These are phyloP conservation scores for Lasiosphaeria ovina DNA, from an alignment of 495 filamentous ascomycete genomes.

Conservation along the genomic window DNA sequence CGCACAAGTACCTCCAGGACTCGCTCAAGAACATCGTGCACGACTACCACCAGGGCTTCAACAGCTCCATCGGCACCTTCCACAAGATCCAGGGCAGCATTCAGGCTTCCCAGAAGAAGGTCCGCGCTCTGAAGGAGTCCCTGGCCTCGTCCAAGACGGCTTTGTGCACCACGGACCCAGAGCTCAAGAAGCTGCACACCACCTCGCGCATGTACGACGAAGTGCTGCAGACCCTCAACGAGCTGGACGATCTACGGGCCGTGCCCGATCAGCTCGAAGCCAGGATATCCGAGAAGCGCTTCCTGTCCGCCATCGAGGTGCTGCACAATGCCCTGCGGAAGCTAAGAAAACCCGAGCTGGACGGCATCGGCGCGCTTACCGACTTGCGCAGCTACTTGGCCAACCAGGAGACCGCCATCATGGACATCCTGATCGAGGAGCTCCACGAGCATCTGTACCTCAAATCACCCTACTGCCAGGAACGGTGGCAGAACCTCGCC, in stretches of 20 bases:
- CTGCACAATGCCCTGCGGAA: constrained; percentile 81
- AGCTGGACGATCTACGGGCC: constrained; percentile 85
- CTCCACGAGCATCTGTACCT: constrained; percentile 96
- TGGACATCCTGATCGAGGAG: constrained; percentile 94
- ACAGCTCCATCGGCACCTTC: constrained; percentile 97
- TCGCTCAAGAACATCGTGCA: constrained; percentile 95
- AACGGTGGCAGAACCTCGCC: constrained; percentile 79
- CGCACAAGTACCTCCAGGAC: constrained; percentile 79
- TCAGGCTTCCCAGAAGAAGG: constrained; percentile 78
- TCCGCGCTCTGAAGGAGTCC: constrained; percentile 77
- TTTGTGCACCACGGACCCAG: constrained; percentile 82
- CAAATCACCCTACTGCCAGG: constrained; percentile 93
- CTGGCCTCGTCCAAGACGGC: constrained; percentile 78
- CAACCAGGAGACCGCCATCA: constrained; percentile 87
- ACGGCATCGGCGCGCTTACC: constrained; percentile 83
- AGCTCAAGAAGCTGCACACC: constrained; percentile 80
- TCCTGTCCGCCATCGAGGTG: constrained; percentile 87
- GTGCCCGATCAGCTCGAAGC: constrained; percentile 92
- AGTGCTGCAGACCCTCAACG: constrained; percentile 77
- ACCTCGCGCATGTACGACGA: constrained; percentile 89
- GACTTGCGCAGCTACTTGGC: constrained; percentile 84
- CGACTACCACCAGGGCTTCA: constrained; percentile 98
- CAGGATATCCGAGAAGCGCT: constrained; percentile 91
- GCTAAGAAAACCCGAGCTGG: constrained; percentile 82
- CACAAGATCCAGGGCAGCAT: constrained; percentile 97